phyloP scores from a whole-genome alignment of 2,329 filamentous ascomycete genomes.

The Tolypocladium tropicale region DNA sequence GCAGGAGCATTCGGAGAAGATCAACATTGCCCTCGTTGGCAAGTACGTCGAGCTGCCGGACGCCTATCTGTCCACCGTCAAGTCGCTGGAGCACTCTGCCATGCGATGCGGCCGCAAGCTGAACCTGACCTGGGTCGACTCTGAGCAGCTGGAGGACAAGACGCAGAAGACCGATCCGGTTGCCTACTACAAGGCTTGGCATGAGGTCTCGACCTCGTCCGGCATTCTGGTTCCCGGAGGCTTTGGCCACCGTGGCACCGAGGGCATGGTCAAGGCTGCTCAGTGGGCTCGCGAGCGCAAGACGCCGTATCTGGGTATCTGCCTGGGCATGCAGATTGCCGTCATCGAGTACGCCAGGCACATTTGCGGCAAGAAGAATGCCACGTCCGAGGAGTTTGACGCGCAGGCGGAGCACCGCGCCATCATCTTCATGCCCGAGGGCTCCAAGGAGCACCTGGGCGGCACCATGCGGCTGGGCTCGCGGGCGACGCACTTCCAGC shows the following conservation, averaged over 20 bases:
- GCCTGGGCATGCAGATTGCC: conserved; percentile 85
- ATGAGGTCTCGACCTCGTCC: conserved; percentile 1
- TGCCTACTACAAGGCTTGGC: conserved; percentile 46
- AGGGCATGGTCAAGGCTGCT: conserved; percentile 85
- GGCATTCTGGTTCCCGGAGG: conserved; percentile 53
- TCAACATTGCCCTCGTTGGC: conserved; percentile 80
- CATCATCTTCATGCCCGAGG: conserved; percentile 88
- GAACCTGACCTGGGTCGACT: conserved; percentile 74
- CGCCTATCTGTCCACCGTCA: conserved; percentile 74
- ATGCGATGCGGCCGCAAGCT: conserved; percentile 79
- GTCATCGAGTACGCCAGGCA: conserved; percentile 82
- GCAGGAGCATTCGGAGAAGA: conserved; percentile 53
- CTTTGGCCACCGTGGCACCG: conserved; percentile 71
- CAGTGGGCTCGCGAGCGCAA: conserved; percentile 78
- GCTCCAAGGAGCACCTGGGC: conserved; percentile 49
- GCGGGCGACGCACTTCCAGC: conserved; percentile 65
- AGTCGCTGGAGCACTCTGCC: conserved; percentile 81
- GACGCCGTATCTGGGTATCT: conserved; percentile 79
- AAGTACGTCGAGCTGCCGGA: conserved; percentile 85
- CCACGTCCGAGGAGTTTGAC: conserved; percentile 46
- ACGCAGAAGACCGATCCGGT: conserved; percentile 53
- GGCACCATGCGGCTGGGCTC: conserved; percentile 81
- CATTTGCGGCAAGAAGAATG: conserved; percentile 51
- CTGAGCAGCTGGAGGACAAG: conserved; percentile 67
- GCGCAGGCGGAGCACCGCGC: conserved; percentile 53